Conservation (phyloP, 805 yeast genomes). For the Ogataea minuta region DNA sequence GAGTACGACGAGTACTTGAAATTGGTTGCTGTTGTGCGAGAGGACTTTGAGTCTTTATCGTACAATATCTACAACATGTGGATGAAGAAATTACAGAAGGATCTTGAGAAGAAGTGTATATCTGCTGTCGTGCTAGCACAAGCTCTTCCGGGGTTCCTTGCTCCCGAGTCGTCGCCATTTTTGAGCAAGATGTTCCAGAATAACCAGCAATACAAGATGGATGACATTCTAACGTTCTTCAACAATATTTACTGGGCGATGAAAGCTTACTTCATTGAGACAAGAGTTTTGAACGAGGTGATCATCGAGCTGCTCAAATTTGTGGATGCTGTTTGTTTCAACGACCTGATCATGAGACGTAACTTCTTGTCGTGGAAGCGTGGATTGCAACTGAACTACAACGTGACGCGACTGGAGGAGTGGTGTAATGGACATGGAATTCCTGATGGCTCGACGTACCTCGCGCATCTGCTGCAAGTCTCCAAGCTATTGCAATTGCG, state of each 20-base stretch:
- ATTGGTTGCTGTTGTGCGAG: slow-evolving; percentile 86
- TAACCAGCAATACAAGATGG: slow-evolving; percentile 81
- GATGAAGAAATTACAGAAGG: slow-evolving; percentile 93
- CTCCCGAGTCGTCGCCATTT: slow-evolving; percentile 78
- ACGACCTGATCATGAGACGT: slow-evolving; percentile 92
- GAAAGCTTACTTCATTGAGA: slow-evolving; percentile 86
- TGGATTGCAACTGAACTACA: slow-evolving; percentile 93
- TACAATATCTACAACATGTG: slow-evolving; percentile 94
- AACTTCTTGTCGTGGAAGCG: slow-evolving; percentile 96
- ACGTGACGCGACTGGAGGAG: slow-evolving; percentile 93
- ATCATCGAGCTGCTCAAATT: slow-evolving; percentile 77
- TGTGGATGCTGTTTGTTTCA: slow-evolving; percentile 92
- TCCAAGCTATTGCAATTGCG: slow-evolving; percentile 90
- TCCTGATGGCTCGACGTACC: slow-evolving; percentile 79
- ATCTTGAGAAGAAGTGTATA: slow-evolving; percentile 84
- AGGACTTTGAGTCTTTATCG: slow-evolving; percentile 89
- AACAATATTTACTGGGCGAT: slow-evolving; percentile 90
- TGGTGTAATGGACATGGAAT: slow-evolving; percentile 96
- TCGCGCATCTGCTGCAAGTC: slow-evolving; percentile 87
- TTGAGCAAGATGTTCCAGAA: slow-evolving; percentile 78
- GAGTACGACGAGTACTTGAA: slow-evolving; percentile 89
- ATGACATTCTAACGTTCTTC: slow-evolving; percentile 85
- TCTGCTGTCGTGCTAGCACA: slow-evolving; percentile 96
- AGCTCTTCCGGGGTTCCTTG: slow-evolving; percentile 92
- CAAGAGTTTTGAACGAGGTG: slow-evolving; percentile 79